phyloP scores from a whole-genome alignment of 805 yeast species.

The Yarrowia alimentaria region DNA sequence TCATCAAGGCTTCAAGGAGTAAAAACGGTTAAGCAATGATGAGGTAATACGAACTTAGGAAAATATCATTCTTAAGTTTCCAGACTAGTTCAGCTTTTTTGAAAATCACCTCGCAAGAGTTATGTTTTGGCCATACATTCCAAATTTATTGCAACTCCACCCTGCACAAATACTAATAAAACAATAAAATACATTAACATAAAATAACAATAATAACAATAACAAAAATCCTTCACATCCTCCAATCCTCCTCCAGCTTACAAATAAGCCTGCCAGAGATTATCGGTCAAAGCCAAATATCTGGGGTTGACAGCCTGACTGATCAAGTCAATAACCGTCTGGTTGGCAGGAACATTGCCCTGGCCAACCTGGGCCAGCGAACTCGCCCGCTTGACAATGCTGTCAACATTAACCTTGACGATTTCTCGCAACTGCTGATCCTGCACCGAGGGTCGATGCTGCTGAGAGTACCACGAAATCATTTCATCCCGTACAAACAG shows the following conservation, averaged over 20 bases:
- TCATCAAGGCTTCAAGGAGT: no score
- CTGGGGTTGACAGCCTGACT: slow-evolving; percentile 95
- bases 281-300: slow-evolving; percentile 85
- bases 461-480: slow-evolving; percentile 90
- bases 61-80: no score
- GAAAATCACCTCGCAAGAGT: no score
- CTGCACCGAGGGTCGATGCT: slow-evolving; percentile 70
- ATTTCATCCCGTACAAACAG: slow-evolving; percentile 94
- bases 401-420: slow-evolving; percentile 83
- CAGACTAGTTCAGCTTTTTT: no score
- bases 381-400: slow-evolving; percentile 72
- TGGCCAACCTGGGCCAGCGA: slow-evolving; percentile 67
- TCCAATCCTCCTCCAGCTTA: slow-evolving; percentile 37
- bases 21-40: no score
- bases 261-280: slow-evolving; percentile 93
- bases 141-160: no score
- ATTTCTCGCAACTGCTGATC: slow-evolving; percentile 82
- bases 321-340: slow-evolving; percentile 82
- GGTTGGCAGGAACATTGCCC: slow-evolving; percentile 72
- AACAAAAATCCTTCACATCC: not conserved
- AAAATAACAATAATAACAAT: not conserved
- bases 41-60: no score
- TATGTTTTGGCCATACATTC: no score
- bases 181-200: no score
- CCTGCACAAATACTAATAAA: no score